Evolutionary conservation across 2,329 filamentous ascomycete species (phyloP).

Genomic region (Phyllosticta capitalensis): DNA sequence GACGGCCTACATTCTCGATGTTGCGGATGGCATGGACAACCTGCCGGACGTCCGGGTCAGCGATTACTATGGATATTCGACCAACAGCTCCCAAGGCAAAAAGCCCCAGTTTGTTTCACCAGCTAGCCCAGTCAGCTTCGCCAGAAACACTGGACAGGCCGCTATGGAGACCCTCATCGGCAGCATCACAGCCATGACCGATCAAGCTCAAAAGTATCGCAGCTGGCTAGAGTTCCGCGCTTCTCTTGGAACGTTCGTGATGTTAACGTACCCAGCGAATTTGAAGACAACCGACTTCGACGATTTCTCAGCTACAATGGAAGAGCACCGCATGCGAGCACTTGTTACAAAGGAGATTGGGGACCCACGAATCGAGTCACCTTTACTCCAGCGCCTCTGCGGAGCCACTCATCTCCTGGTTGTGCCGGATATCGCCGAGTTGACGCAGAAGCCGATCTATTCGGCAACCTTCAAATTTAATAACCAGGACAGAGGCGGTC

Average conservation of each 20-base stretch:
- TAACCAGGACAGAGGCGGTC: neutral
- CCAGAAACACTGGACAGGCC: neutral
- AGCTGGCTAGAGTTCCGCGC: neutral
- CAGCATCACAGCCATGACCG: neutral
- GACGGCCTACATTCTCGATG: constrained; percentile 15
- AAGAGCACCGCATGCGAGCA: neutral
- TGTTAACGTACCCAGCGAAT: neutral
- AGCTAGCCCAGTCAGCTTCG: neutral
- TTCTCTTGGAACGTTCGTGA: constrained; percentile 2
- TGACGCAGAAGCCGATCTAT: neutral
- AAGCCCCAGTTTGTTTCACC: neutral
- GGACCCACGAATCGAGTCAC: neutral
- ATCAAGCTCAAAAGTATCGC: neutral
- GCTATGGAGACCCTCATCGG: neutral
- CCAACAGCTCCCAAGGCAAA: neutral
- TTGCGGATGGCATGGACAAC: neutral
- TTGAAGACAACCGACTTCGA: neutral
- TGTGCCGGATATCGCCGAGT: neutral
- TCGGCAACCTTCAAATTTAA: constrained; percentile 5
- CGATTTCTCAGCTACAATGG: neutral
- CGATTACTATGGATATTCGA: neutral
- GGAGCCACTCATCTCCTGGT: neutral
- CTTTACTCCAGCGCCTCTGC: neutral
- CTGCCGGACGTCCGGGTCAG: neutral
- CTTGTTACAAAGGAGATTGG: constrained; percentile 1